phyloP scores from a whole-genome alignment of 2,329 filamentous ascomycete genomes.

The Fusarium scirpi region DNA sequence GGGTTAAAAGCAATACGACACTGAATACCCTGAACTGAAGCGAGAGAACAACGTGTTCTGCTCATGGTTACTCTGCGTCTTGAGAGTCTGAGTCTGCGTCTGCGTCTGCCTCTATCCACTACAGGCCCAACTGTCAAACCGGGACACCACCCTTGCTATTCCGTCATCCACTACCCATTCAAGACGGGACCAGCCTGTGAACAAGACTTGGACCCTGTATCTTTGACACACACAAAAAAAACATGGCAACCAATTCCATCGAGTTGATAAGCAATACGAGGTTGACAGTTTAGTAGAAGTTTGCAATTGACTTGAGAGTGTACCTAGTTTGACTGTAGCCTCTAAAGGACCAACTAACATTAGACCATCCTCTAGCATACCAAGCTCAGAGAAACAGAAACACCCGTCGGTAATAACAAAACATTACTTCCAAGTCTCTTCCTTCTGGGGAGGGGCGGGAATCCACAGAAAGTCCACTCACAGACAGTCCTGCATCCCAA shows the following conservation, averaged over 20 bases:
- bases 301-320: neutral
- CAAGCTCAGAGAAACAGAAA: neutral
- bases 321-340: neutral
- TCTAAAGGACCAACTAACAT: neutral
- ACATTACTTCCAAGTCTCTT: neutral
- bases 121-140: constrained; percentile 34
- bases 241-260: constrained; percentile 13
- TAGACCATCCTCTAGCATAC: neutral
- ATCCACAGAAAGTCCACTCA: constrained; percentile 37
- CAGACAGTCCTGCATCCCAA: constrained; percentile 22
- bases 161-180: constrained; percentile 33
- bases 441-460: constrained; percentile 27
- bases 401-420: constrained; percentile 10
- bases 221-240: constrained; percentile 28
- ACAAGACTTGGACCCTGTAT: constrained; percentile 42
- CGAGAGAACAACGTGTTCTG: constrained; percentile 26
- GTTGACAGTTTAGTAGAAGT: neutral
- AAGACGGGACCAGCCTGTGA: constrained; percentile 35
- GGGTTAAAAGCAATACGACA: constrained; percentile 1
- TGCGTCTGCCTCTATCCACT: neutral
- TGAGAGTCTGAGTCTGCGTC: neutral
- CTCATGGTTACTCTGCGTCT: constrained; percentile 5
- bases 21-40: constrained; percentile 18
- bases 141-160: constrained; percentile 36
- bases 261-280: constrained; percentile 5